phyloP scores from a whole-genome alignment of 306 rosid species.

The Sophora flavescens region DNA sequence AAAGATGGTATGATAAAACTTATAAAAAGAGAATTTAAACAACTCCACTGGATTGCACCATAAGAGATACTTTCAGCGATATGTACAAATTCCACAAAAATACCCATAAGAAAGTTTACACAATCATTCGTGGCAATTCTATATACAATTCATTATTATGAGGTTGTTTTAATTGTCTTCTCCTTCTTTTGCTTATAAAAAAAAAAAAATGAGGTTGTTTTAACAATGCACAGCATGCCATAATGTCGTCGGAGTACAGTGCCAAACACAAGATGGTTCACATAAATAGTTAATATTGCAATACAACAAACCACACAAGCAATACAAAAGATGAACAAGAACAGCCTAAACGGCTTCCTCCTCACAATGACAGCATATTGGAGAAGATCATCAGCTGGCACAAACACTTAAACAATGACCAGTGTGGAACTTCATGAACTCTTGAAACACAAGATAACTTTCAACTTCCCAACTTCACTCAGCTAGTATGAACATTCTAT shows the following conservation, averaged over 20 bases:
- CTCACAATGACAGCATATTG: conserved; percentile 22
- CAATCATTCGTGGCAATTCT: not conserved
- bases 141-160: not conserved
- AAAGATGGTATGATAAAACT: too few relatives aligned
- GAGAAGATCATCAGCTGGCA: conserved; percentile 34
- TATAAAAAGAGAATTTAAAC: too few relatives aligned
- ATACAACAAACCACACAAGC: conserved; percentile 36
- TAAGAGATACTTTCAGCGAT: not conserved
- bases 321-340: conserved; percentile 39
- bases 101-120: conserved; percentile 12
- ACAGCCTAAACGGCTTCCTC: conserved; percentile 33
- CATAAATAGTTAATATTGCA: conserved; percentile 36
- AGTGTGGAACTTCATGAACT: conserved; percentile 8
- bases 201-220: too few relatives aligned
- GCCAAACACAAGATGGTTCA: conserved; percentile 29
- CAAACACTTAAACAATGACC: not conserved
- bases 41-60: too few relatives aligned
- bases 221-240: conserved; percentile 13
- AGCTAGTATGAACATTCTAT: conserved; percentile 29
- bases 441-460: not conserved
- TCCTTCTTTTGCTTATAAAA: too few relatives aligned
- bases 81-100: conserved; percentile 15
- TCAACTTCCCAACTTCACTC: conserved; percentile 24
- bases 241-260: conserved; percentile 14
- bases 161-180: too few relatives aligned